Evolutionary conservation across 192 early-diverging fungal genomes (phyloP), one percentile per base, ranked within the genome.

Genomic region (Pilaira anomala): DNA sequence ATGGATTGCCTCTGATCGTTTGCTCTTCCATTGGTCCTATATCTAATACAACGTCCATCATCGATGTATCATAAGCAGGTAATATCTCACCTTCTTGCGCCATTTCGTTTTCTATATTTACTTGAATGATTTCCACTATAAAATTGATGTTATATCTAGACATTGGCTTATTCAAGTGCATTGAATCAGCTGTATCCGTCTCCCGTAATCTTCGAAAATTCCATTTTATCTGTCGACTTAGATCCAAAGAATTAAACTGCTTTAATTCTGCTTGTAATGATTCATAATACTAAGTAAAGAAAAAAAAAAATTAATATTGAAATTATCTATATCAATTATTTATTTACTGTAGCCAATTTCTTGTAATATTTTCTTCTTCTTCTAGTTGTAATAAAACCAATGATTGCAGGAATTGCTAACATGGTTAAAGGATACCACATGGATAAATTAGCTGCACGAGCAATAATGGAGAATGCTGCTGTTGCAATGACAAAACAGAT

Each of bases 391-490:
- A 30, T 33, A 26, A 50, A 42, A 1, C 29, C 49, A 8, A 63
- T 63, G 21, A 51, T 2, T 3, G 60, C 60, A 33, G 66, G 66
- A 14, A 68, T 29, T 6, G 62, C 11, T 5, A 68, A 42, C 6
- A 68, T 44, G 14, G 62, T 25, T 26, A 68, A 26, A 13, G 66
- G 66, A 40, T 68, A 68, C 60, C 59, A 62, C 36, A 68, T 48
- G 11, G 66, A 68, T n/a, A 68, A 22, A 40, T 57, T 60, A 14
- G n/a, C 66, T 3, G 66, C 49, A n/a, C 66, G 59, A 22, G 66
- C 60, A 5, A 36, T 60, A 53, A 68, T 25, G 6, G 66, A 62
- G 22, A 68, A 68, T 0, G 52, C 52, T 29, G 66, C 66, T 53
- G 66, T 49, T 16, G 29, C 28, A 44, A 68, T 19, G 7, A 68